Evolutionary conservation across 805 yeast genomes (phyloP).

Genomic region (Starmera amethionina): DNA sequence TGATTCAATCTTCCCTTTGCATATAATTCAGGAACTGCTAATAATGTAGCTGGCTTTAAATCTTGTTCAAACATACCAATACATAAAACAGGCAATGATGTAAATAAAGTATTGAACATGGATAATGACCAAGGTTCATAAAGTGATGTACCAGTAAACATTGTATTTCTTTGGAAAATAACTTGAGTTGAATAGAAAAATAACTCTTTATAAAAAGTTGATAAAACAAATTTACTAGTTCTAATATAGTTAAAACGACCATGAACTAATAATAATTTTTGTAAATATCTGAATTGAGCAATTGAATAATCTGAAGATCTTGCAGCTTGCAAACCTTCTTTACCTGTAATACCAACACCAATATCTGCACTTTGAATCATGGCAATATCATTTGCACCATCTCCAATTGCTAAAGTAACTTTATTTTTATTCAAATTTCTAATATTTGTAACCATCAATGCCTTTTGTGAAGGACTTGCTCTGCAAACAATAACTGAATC

Average conservation of each 20-base stretch:
- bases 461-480: conserved; percentile 96
- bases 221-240: conserved; percentile 82
- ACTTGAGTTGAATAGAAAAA: conserved; percentile 84
- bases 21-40: conserved; percentile 90
- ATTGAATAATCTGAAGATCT: conserved; percentile 90
- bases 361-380: conserved; percentile 99
- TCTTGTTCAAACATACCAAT: conserved; percentile 96
- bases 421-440: conserved; percentile 54
- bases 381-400: conserved; percentile 98
- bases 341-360: conserved; percentile 95
- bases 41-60: conserved; percentile 72
- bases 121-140: conserved; percentile 96
- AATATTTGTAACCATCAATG: conserved; percentile 76
- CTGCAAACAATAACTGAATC: conserved; percentile 93
- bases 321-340: conserved; percentile 95
- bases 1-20: conserved; percentile 63
- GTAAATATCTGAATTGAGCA: conserved; percentile 82
- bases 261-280: conserved; percentile 81
- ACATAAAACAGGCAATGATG: conserved; percentile 84
- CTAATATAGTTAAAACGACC: conserved; percentile 94
- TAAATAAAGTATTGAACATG: conserved; percentile 93
- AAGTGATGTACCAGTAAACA: conserved; percentile 87
- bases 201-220: conserved; percentile 92
- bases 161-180: conserved; percentile 73
- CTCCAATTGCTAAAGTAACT: conserved; percentile 94